Conservation (phyloP, 441 rosid genomes). For the Eutrema salsugineum region DNA sequence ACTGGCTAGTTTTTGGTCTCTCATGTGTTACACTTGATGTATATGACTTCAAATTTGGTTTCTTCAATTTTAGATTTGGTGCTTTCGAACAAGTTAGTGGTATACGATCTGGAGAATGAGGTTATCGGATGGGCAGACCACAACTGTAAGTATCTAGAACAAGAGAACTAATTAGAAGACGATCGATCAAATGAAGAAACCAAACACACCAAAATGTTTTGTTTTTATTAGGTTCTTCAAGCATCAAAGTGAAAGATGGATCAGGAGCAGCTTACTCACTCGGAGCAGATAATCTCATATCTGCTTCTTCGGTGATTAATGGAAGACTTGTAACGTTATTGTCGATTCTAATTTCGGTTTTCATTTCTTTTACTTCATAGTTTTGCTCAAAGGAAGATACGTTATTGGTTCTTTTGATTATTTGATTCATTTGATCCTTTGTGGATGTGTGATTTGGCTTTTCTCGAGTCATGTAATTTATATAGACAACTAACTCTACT, state of each 20-base stretch:
- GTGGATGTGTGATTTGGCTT: slow-evolving; percentile 10
- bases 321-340: slow-evolving; percentile 32
- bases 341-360: slow-evolving; percentile 36
- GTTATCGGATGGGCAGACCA: slow-evolving; percentile 85
- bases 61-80: slow-evolving; percentile 55
- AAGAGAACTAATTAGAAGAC: not conserved
- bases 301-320: slow-evolving; percentile 31
- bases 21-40: not conserved
- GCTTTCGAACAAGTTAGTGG: slow-evolving; percentile 68
- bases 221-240: slow-evolving; percentile 55
- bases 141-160: slow-evolving; percentile 64
- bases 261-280: slow-evolving; percentile 38
- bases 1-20: not conserved
- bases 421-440: slow-evolving; percentile 15
- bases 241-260: slow-evolving; percentile 69
- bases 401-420: slow-evolving; percentile 1
- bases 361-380: slow-evolving; percentile 40
- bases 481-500: slow-evolving; percentile 3
- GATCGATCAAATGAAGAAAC: not conserved
- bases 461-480: slow-evolving; percentile 16
- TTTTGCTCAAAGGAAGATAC: not conserved
- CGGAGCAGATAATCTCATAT: slow-evolving; percentile 48
- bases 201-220: not conserved
- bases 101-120: slow-evolving; percentile 69
- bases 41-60: not conserved